Conservation (phyloP, 306 rosid species). For the Trifolium pratense region DNA sequence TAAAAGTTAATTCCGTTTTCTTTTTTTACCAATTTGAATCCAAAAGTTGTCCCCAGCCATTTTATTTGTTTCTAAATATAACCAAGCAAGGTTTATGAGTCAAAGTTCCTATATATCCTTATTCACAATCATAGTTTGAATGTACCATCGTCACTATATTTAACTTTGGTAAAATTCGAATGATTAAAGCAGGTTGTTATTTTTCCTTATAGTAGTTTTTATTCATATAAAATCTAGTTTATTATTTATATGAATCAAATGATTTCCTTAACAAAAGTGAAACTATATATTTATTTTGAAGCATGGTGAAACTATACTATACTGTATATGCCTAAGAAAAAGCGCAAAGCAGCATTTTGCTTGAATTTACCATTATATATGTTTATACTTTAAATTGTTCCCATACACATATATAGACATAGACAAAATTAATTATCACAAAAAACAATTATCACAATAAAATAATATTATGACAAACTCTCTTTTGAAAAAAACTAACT, state of each 20-base stretch:
- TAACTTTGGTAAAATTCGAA: conserved; percentile 1
- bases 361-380: background rate
- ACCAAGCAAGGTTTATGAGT: conserved; percentile 21
- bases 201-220: background rate
- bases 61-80: background rate
- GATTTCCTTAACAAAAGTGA: too few relatives aligned
- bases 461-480: too few relatives aligned
- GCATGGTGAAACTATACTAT: too few relatives aligned
- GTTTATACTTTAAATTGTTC: background rate
- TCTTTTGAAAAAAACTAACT: too few relatives aligned
- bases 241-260: background rate
- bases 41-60: conserved; percentile 21
- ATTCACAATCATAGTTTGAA: conserved; percentile 8
- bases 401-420: background rate
- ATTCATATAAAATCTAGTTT: background rate
- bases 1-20: conserved; percentile 35
- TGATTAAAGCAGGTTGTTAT: background rate
- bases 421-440: background rate
- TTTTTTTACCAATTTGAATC: conserved; percentile 34
- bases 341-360: background rate
- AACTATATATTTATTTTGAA: too few relatives aligned
- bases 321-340: background rate
- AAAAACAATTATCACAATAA: too few relatives aligned
- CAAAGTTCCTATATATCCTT: background rate
- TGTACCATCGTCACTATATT: background rate